Evolutionary conservation across 129 eudicot genomes (phyloP).

Genomic region (Ambrosia artemisiifolia): DNA sequence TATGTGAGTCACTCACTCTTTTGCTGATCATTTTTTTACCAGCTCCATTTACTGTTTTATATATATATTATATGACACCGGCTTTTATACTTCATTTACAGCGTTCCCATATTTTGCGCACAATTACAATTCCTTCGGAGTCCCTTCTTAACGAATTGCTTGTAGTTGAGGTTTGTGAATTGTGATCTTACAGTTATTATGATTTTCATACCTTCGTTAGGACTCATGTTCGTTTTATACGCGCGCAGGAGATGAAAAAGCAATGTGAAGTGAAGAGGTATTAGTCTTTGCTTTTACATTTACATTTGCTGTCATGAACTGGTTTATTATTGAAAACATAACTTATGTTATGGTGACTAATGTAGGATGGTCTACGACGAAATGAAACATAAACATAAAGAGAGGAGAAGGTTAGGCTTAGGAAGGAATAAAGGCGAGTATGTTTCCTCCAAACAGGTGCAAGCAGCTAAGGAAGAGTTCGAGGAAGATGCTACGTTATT

Average conservation of each 20-base stretch:
- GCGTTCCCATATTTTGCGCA: constrained; percentile 73
- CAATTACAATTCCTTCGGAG: constrained; percentile 86
- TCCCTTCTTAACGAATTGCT: constrained; percentile 90
- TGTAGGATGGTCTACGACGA: constrained; percentile 55
- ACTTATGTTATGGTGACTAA: not conserved
- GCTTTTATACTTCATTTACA: constrained; percentile 27
- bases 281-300: not conserved
- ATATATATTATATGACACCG: not conserved
- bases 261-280: constrained; percentile 80
- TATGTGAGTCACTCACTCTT: constrained; percentile 44
- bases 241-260: constrained; percentile 77
- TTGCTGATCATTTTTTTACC: not conserved
- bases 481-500: constrained; percentile 70
- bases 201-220: not conserved
- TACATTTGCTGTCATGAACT: not conserved
- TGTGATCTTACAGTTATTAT: not conserved
- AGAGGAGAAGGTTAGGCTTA: constrained; percentile 45
- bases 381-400: constrained; percentile 45
- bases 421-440: constrained; percentile 47
- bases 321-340: not conserved
- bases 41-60: not conserved
- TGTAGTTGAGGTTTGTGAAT: constrained; percentile 66
- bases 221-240: not conserved
- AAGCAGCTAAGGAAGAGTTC: constrained; percentile 64
- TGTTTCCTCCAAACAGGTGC: constrained; percentile 45